Evolutionary conservation across 768 basidiomycete genomes (phyloP).

Genomic region (Asterophora parasitica): DNA sequence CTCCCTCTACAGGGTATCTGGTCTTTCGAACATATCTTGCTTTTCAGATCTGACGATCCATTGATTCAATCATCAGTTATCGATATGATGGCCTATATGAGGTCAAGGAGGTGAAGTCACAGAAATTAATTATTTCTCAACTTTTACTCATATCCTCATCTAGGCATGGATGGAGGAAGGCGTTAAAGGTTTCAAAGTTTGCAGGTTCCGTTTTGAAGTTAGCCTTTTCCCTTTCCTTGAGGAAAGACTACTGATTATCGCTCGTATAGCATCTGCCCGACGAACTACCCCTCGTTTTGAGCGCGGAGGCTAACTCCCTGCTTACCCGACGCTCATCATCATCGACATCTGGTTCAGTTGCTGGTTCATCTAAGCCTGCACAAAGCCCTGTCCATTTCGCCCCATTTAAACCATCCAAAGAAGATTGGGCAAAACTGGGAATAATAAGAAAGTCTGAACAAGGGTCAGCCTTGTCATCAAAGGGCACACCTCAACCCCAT

Average conservation of each 20-base stretch:
- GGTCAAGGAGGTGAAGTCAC: slow-evolving; percentile 12
- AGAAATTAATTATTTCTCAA: background rate
- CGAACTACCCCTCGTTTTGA: slow-evolving; percentile 7
- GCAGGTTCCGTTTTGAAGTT: slow-evolving; percentile 19
- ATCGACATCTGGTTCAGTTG: too few relatives aligned
- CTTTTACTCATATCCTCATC: background rate
- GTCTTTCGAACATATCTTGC: background rate
- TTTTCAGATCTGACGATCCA: background rate
- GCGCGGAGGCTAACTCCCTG: background rate
- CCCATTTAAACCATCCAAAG: too few relatives aligned
- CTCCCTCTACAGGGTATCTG: slow-evolving; percentile 21
- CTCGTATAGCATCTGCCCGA: slow-evolving; percentile 1
- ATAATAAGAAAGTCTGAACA: too few relatives aligned
- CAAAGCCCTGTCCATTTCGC: too few relatives aligned
- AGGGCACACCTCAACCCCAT: too few relatives aligned
- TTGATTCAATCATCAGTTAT: slow-evolving; percentile 9
- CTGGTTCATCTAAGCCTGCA: too few relatives aligned
- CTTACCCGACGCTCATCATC: too few relatives aligned
- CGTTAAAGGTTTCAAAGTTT: slow-evolving; percentile 18
- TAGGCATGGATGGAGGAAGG: slow-evolving; percentile 19
- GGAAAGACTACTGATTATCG: background rate
- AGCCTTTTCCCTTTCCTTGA: background rate
- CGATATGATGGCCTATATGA: slow-evolving; percentile 25
- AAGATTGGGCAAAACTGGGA: too few relatives aligned
- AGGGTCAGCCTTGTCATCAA: too few relatives aligned